Evolutionary conservation across 2,329 filamentous ascomycete genomes (phyloP).

Genomic region (Ascochyta clinopodiicola): DNA sequence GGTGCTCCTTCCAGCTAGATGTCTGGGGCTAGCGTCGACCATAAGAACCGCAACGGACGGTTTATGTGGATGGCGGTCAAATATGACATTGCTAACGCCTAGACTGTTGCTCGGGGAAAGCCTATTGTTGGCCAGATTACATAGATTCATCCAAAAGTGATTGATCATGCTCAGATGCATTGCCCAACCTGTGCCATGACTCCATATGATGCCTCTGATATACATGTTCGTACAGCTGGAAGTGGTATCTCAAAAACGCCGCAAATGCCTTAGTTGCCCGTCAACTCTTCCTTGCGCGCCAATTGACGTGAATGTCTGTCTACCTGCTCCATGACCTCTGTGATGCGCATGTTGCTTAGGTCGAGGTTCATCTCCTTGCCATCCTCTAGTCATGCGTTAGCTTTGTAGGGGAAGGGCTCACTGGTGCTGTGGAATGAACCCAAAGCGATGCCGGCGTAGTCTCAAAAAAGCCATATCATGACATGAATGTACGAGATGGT

Average conservation of each 20-base stretch:
- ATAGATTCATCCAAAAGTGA: slow-evolving; percentile 29
- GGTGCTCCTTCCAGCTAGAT: slow-evolving; percentile 73
- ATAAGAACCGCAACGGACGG: neutral
- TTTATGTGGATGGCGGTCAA: neutral
- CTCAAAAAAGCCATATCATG: neutral
- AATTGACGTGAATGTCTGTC: slow-evolving; percentile 85
- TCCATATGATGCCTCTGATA: slow-evolving; percentile 31
- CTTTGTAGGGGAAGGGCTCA: neutral
- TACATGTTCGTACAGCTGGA: slow-evolving; percentile 21
- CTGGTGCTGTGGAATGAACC: neutral
- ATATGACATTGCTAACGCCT: neutral
- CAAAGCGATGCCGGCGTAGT: neutral
- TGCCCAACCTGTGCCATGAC: slow-evolving; percentile 30
- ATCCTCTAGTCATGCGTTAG: slow-evolving; percentile 69
- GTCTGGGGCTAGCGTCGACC: slow-evolving; percentile 3
- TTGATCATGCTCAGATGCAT: slow-evolving; percentile 9
- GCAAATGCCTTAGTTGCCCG: slow-evolving; percentile 46
- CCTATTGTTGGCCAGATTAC: slow-evolving; percentile 18
- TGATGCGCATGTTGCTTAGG: slow-evolving; percentile 80
- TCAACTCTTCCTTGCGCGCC: slow-evolving; percentile 81
- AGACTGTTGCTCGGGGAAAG: slow-evolving; percentile 4
- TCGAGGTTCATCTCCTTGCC: slow-evolving; percentile 89
- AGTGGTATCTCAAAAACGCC: neutral
- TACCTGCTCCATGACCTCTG: slow-evolving; percentile 85
- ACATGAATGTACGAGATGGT: neutral